A percentile compares a stretch with the other conserved stretches of the same genome.
These are phyloP conservation scores for Cyberlindnera maritima DNA, from an alignment of 805 yeast species.

Conservation along the genomic window DNA sequence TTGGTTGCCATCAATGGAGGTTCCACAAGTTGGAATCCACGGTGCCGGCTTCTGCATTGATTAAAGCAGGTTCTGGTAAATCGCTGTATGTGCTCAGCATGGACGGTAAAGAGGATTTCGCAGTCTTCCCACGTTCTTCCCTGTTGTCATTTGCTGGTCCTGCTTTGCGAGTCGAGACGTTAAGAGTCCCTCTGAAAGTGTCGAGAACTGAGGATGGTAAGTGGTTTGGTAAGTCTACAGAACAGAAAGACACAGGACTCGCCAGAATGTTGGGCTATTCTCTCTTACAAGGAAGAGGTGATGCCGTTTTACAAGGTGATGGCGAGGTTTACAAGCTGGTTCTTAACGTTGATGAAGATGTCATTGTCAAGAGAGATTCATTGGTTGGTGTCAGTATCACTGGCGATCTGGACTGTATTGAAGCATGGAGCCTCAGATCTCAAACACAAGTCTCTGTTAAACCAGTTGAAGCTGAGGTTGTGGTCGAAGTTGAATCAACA, in stretches of 20 bases:
- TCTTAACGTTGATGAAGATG: slow-evolving; percentile 44
- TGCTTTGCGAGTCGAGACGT: slow-evolving; percentile 41
- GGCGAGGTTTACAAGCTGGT: slow-evolving; percentile 52
- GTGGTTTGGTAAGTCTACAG: slow-evolving; percentile 26
- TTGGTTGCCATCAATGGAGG: slow-evolving; percentile 42
- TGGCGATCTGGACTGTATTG: slow-evolving; percentile 31
- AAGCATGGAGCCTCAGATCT: slow-evolving; percentile 1
- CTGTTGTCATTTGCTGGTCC: slow-evolving; percentile 53
- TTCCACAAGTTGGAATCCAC: slow-evolving; percentile 47
- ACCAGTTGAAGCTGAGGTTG: background rate
- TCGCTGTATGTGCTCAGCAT: slow-evolving; percentile 32
- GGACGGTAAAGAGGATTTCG: slow-evolving; percentile 67
- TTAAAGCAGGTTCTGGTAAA: slow-evolving; percentile 11
- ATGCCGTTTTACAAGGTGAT: slow-evolving; percentile 49
- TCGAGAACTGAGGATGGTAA: slow-evolving; percentile 37
- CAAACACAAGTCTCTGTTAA: background rate
- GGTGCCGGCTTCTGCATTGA: slow-evolving; percentile 17
- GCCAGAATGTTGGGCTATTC: slow-evolving; percentile 39
- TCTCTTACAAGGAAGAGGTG: slow-evolving; percentile 56
- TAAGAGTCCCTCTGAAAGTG: slow-evolving; percentile 31
- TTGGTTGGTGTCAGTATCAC: slow-evolving; percentile 50
- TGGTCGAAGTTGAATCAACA: background rate
- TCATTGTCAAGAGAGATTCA: slow-evolving; percentile 43
- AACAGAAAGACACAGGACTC: slow-evolving; percentile 9
- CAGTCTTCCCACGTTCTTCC: slow-evolving; percentile 44